Conservation (phyloP, 169 alveolate genomes). For the Plasmodium gonderi region DNA sequence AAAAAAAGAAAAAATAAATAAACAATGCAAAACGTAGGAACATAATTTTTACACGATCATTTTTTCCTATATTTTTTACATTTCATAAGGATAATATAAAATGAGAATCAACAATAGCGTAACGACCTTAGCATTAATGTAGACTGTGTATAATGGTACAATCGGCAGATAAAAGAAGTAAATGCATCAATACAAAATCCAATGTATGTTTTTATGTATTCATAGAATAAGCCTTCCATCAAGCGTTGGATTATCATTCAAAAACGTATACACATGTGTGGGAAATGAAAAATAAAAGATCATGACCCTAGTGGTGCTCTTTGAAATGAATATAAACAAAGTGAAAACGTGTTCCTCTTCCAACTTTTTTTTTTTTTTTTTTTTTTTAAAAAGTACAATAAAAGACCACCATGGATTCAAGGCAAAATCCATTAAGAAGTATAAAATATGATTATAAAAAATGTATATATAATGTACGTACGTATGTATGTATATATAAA, state of each 20-base stretch:
- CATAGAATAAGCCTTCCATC: background rate
- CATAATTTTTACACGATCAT: background rate
- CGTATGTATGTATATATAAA: background rate
- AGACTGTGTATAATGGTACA: background rate
- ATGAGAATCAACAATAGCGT: background rate
- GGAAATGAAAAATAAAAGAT: background rate
- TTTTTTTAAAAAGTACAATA: background rate
- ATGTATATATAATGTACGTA: too few species aligned
- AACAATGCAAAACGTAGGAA: background rate
- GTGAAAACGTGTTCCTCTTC: background rate
- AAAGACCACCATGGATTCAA: background rate
- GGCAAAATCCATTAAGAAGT: too few species aligned
- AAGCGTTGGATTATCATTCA: background rate
- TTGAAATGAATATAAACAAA: background rate
- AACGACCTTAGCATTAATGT: background rate
- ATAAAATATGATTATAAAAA: background rate
- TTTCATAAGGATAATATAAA: background rate
- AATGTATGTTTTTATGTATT: background rate
- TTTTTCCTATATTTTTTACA: background rate
- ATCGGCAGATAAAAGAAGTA: background rate
- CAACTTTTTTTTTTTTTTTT: too few species aligned
- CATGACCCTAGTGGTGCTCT: background rate
- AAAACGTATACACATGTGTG: background rate
- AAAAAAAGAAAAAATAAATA: background rate
- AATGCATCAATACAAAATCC: background rate